Conservation (phyloP, 495 filamentous ascomycete species). For the Aspergillus panamensis region DNA sequence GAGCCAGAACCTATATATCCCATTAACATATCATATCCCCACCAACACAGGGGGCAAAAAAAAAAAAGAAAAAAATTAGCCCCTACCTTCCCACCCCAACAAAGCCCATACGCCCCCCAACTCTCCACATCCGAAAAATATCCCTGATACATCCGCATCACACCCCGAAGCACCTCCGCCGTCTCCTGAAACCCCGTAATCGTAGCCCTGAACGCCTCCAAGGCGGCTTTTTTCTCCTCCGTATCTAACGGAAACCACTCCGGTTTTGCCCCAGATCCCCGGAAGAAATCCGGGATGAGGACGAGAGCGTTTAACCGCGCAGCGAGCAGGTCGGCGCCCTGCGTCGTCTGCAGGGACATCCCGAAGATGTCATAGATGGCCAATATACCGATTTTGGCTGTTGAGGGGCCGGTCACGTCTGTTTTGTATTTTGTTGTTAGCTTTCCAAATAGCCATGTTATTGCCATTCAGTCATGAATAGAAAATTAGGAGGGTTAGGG, state of each 20-base stretch:
- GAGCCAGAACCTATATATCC: conserved; percentile 35
- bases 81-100: conserved; percentile 49
- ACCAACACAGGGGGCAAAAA: background rate
- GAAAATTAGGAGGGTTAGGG: background rate
- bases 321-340: conserved; percentile 54
- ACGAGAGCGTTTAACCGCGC: conserved; percentile 34
- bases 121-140: conserved; percentile 33
- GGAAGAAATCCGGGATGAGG: conserved; percentile 48
- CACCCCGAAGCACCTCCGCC: conserved; percentile 23
- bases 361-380: conserved; percentile 57
- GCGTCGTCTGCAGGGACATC: conserved; percentile 45
- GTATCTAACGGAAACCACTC: conserved; percentile 40
- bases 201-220: conserved; percentile 28
- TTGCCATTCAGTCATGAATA: background rate
- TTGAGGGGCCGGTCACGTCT: conserved; percentile 45
- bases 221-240: conserved; percentile 39
- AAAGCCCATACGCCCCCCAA: conserved; percentile 46
- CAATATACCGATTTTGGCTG: conserved; percentile 40
- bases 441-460: background rate
- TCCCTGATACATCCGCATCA: conserved; percentile 23
- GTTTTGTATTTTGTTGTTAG: background rate
- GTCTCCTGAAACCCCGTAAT: conserved; percentile 26
- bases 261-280: conserved; percentile 31
- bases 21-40: background rate
- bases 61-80: background rate